Base-by-base conservation (phyloP, 768 basidiomycete species). In the Suillus subaureus region DNA sequence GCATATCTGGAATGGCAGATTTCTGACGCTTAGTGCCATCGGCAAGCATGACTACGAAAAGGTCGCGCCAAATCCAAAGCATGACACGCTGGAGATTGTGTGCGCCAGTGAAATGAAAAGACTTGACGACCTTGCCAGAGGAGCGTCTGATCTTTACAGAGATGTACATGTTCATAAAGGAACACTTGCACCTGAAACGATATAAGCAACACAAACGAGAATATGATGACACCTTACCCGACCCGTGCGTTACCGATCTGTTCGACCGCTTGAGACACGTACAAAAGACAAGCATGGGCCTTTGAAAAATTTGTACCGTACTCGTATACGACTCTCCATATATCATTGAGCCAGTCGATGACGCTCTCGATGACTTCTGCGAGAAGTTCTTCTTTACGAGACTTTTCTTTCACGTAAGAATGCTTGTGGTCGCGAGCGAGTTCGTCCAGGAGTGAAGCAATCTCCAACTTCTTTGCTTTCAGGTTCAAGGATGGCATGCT, bases 21-120 rank as follows among this genome's bases (percentile, higher is more conserved):
- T 67, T 69, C 42, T 75, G 68, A 54, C 72, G 66, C 69, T 70
- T 62, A 47, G 74, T 62, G 68, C 80, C 73, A 65, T 70, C 75
- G 0, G 82, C 81, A 9, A 86, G 80, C 73, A 90, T 75, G 31
- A 82, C 83, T 11, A 91, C 71, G 66, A 90, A 85, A 23, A 90
- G 79, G 66, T 91, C 90, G 7, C 89, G 82, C 89, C 89, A 90
- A 61, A 90, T 84, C 87, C 88, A 90, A 21, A 89, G 73, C 7
- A 85, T 65, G 47, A 83, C 78, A 16, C 74, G 76, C 33, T 83
- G 79, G 23, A 88, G 76, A 28, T 79, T 78, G 37, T 81, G 79
- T 1, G 82, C 82, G 4, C 87, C 88, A 4, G 74, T 73, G 26
- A 89, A 71, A 26, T 73, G 71, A 63, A 89, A 88, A 0, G 79